These are phyloP conservation scores for Pyrenophora tritici-repentis DNA, from an alignment of 2,329 filamentous ascomycete species.

Conservation along the genomic window DNA sequence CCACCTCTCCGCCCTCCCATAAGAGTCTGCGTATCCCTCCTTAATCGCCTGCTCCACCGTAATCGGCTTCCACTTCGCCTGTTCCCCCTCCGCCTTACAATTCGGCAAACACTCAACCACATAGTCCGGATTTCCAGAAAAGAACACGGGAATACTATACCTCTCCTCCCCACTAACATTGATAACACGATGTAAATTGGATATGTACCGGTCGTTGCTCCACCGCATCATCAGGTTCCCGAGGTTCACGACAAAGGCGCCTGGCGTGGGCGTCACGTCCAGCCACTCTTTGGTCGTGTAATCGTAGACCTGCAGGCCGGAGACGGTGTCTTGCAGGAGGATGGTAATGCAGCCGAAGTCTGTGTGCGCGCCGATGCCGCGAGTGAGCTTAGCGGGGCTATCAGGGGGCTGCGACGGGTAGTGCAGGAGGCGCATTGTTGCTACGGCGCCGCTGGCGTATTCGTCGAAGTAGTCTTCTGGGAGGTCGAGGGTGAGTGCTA, in stretches of 20 bases:
- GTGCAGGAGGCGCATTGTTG: conserved; percentile 52
- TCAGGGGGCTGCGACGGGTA: conserved; percentile 50
- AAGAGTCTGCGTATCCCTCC: conserved; percentile 51
- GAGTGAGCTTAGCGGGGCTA: conserved; percentile 42
- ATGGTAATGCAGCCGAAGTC: conserved; percentile 52
- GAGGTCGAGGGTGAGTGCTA: conserved; percentile 50
- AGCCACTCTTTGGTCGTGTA: conserved; percentile 71
- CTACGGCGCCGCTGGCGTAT: conserved; percentile 45
- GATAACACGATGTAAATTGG: conserved; percentile 51
- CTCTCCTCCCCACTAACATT: conserved; percentile 48
- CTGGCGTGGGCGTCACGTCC: conserved; percentile 74
- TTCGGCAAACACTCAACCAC: conserved; percentile 51
- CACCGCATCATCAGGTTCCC: conserved; percentile 58
- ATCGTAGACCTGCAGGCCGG: conserved; percentile 80
- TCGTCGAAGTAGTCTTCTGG: conserved; percentile 46
- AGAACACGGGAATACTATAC: conserved; percentile 52
- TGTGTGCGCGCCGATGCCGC: conserved; percentile 52
- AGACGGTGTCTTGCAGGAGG: conserved; percentile 50
- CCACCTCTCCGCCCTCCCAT: conserved; percentile 50
- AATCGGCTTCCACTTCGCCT: conserved; percentile 49
- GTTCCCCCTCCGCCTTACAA: conserved; percentile 45
- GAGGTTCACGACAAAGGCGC: conserved; percentile 84
- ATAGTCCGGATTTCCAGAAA: conserved; percentile 53
- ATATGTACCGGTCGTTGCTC: conserved; percentile 51
- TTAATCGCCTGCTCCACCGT: conserved; percentile 51